Evolutionary conservation across 2,329 filamentous ascomycete genomes (phyloP).

Genomic region (Xylaria sp.): DNA sequence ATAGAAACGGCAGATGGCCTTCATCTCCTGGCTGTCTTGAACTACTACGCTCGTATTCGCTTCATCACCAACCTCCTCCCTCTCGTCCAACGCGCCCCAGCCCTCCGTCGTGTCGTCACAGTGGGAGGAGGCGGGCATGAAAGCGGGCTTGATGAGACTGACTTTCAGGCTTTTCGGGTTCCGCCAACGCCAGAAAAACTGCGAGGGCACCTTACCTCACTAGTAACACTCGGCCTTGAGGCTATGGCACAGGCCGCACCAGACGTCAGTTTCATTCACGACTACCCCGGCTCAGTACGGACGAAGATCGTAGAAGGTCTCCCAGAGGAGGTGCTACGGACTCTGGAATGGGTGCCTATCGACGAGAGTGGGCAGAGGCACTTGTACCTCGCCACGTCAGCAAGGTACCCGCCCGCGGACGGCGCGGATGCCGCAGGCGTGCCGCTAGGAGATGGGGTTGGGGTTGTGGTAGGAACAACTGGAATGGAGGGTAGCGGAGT

Average conservation of each 20-base stretch:
- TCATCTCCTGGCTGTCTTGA: constrained; percentile 21
- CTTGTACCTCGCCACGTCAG: constrained; percentile 21
- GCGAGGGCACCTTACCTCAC: constrained; percentile 18
- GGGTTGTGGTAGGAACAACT: constrained; percentile 14
- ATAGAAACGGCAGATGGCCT: constrained; percentile 20
- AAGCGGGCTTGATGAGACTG: constrained; percentile 15
- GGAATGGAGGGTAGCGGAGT: constrained; percentile 16
- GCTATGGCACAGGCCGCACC: constrained; percentile 9
- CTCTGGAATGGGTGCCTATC: constrained; percentile 8
- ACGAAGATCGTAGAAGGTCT: constrained; percentile 20
- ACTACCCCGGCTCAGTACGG: constrained; percentile 25
- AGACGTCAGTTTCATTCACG: constrained; percentile 22
- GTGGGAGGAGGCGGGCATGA: constrained; percentile 23
- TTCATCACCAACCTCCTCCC: constrained; percentile 24
- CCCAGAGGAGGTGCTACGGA: constrained; percentile 17
- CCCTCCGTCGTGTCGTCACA: constrained; percentile 20
- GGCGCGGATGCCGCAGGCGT: neutral
- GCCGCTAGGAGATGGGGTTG: neutral
- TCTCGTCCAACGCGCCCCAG: constrained; percentile 7
- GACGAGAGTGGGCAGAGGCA: constrained; percentile 23
- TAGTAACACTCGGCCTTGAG: constrained; percentile 26
- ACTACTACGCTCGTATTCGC: constrained; percentile 25
- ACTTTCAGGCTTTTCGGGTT: constrained; percentile 18
- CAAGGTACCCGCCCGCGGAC: constrained; percentile 17
- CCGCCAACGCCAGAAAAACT: too few species aligned